Base-by-base conservation (phyloP, 257 asterid genomes). In the Solanum sparsipilum region DNA sequence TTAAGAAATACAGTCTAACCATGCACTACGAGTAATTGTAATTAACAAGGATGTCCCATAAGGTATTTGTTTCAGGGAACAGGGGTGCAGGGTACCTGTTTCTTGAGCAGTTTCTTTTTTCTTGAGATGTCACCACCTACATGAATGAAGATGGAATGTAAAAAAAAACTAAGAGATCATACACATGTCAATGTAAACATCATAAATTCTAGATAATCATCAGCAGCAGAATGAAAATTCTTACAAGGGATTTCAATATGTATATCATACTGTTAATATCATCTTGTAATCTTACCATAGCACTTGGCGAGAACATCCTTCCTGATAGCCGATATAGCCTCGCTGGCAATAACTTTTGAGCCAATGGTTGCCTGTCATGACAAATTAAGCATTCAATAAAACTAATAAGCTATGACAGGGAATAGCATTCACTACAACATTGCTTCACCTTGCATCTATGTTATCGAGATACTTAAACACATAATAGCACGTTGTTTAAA, bases 291-390 rank as follows among this genome's bases (percentile, higher is more conserved):
- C 96, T 92, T 91, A 97, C 99, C 99, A 84, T 97, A 97, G 94
- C 99, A 97, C 93, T 97, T 96, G 86, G 99, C 99, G 13, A 95
- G 95, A 90, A 97, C 99, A 86, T 97, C 99, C 92, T 97, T 97
- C 93, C 99, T 93, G 93, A 96, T 96, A 75, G 99, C 99, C 52
- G 99, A 96, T 88, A 97, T 86, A 87, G 99, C 91, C 93, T 97
- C 99, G 90, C 99, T 97, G 65, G 99, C 99, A 90, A 97, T 95
- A 87, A 97, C 99, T 92, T 96, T 97, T 89, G 99, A 84, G 87
- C 99, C 99, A 86, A 96, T 93, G 93, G 98, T 94, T 68, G 99
- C 99, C 99, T 97, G 92, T 38, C 84, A 84, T 87, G 90, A 86
- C 85, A 91, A 58, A 68, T 86, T 67, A 41, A 46, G 32, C 73